Conservation (phyloP, 1,284 basidiomycete genomes). For the Thecaphora frezii region DNA sequence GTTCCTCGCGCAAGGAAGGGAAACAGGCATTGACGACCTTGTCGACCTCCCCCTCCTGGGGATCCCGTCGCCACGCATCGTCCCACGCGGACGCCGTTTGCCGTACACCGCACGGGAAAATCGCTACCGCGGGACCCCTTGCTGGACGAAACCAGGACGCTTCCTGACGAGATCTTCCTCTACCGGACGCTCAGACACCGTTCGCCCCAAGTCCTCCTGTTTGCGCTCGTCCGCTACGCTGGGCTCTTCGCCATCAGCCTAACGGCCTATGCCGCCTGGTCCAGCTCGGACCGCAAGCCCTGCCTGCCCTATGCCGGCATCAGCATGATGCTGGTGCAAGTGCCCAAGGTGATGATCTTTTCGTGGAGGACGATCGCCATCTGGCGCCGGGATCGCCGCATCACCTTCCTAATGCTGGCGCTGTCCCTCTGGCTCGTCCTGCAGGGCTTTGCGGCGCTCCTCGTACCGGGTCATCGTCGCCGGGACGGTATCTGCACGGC, state of each 20-base stretch:
- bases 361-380: slow-evolving; percentile 49
- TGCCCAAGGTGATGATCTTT: slow-evolving; percentile 32
- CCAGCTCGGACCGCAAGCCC: slow-evolving; percentile 1
- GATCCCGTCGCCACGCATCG: no score
- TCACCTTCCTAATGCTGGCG: slow-evolving; percentile 24
- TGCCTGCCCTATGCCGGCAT: slow-evolving; percentile 33
- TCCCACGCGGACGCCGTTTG: no score
- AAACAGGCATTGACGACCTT: no score
- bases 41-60: no score
- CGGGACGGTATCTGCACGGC: no score
- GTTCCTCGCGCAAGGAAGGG: no score
- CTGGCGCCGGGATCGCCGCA: slow-evolving; percentile 37
- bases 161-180: slow-evolving; percentile 17
- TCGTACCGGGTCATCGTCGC: no score
- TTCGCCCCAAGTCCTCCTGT: slow-evolving; percentile 35
- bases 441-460: no score
- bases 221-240: slow-evolving; percentile 37
- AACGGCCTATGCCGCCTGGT: slow-evolving; percentile 28
- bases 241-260: slow-evolving; percentile 29
- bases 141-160: no score
- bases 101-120: no score
- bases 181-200: slow-evolving; percentile 13
- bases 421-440: slow-evolving; percentile 31
- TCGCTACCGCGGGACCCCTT: no score
- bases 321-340: slow-evolving; percentile 34